phyloP scores from a whole-genome alignment of 225 moss, liverwort and hornwort genomes.

The Neckera pumila region DNA sequence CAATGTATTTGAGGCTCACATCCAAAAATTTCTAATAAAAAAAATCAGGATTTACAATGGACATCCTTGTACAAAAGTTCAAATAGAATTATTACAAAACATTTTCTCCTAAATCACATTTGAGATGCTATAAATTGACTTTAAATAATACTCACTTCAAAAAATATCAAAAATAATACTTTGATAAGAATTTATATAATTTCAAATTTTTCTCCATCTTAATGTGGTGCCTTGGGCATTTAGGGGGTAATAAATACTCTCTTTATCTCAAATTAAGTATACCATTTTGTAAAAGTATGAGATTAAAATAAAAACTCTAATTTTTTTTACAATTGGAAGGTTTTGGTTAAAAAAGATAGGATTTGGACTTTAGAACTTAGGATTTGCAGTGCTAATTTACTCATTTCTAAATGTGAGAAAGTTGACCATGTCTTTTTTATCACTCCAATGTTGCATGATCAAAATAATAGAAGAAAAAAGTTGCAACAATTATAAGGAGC shows the following conservation, averaged over 20 bases:
- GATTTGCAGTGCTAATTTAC: fast-evolving
- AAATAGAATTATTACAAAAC: background rate
- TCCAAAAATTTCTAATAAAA: fast-evolving
- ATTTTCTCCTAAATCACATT: background rate
- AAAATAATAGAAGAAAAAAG: background rate
- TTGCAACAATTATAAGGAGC: background rate
- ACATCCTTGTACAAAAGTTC: no score
- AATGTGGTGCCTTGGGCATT: background rate
- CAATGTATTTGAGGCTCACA: background rate
- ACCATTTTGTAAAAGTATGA: background rate
- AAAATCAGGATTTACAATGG: background rate
- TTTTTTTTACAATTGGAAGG: background rate
- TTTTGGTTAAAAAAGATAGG: background rate
- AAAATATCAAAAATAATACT: background rate
- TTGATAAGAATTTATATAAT: background rate
- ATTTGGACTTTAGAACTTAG: background rate
- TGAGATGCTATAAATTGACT: background rate
- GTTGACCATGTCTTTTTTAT: background rate
- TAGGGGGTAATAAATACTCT: background rate
- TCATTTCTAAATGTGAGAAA: fast-evolving
- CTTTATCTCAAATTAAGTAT: fast-evolving
- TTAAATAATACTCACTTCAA: background rate
- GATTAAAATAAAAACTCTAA: background rate
- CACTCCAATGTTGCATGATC: fast-evolving
- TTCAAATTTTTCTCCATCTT: background rate